A percentile compares a stretch with the other conserved stretches of the same genome.
Evolutionary conservation across 2,329 filamentous ascomycete genomes (phyloP).

Genomic region (Ascosphaera apis): DNA sequence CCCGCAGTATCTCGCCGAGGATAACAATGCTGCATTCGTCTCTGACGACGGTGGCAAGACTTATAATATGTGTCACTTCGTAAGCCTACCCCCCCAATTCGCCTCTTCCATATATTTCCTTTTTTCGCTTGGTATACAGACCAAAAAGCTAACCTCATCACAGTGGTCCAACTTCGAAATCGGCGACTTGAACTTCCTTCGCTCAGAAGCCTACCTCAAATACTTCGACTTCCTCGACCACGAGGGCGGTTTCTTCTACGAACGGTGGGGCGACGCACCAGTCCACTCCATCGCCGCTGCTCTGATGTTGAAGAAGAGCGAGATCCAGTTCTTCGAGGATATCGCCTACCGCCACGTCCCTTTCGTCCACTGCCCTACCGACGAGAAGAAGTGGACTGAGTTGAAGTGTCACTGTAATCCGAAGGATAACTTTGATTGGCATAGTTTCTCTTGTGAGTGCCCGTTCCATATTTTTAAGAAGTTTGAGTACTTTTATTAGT

Average conservation of each 20-base stretch:
- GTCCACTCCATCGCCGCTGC: constrained; percentile 92
- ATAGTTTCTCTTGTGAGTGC: constrained; percentile 78
- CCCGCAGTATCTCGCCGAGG: constrained; percentile 65
- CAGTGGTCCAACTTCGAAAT: constrained; percentile 99
- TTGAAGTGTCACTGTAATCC: constrained; percentile 90
- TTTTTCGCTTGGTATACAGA: constrained; percentile 3
- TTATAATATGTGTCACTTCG: constrained; percentile 96
- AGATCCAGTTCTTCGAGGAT: constrained; percentile 97
- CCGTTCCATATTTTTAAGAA: background rate
- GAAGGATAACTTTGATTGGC: constrained; percentile 98
- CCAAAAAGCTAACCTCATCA: background rate
- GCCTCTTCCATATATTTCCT: background rate
- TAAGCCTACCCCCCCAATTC: constrained; percentile 25
- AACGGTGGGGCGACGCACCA: constrained; percentile 92
- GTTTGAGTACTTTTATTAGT: background rate
- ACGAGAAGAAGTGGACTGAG: constrained; percentile 60
- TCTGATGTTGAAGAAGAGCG: constrained; percentile 69
- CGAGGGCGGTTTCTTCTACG: constrained; percentile 96
- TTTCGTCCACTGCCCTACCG: constrained; percentile 91
- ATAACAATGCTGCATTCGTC: constrained; percentile 75
- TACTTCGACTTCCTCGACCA: constrained; percentile 74
- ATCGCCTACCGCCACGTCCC: constrained; percentile 97
- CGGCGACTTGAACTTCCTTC: constrained; percentile 79
- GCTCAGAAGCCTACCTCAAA: constrained; percentile 69
- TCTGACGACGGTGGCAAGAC: constrained; percentile 77